Percentiles rank a stretch among this genome's conserved stretches.
Evolutionary conservation across 768 basidiomycete species (phyloP).

Genomic region (Trametes punicea): DNA sequence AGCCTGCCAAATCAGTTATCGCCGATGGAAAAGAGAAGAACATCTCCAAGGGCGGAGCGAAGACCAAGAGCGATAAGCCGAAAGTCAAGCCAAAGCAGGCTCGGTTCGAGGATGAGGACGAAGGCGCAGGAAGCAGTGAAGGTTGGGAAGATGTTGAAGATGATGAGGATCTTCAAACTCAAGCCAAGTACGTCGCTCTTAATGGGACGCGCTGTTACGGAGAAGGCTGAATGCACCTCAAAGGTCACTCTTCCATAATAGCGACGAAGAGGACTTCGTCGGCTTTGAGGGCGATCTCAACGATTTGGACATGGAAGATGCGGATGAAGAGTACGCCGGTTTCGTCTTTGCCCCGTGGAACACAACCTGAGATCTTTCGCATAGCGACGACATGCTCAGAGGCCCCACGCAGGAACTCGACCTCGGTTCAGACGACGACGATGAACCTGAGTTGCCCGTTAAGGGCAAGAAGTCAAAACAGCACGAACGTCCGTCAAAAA

Average conservation of each 20-base stretch:
- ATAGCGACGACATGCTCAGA: constrained; percentile 49
- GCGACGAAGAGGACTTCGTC: constrained; percentile 41
- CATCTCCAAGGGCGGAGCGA: constrained; percentile 8
- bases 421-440: constrained; percentile 60
- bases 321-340: constrained; percentile 39
- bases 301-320: constrained; percentile 44
- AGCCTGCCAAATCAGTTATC: constrained; percentile 8
- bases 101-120: constrained; percentile 30
- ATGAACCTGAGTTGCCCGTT: constrained; percentile 33
- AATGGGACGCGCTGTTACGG: background rate
- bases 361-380: background rate
- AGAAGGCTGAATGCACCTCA: background rate
- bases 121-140: constrained; percentile 35
- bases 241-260: constrained; percentile 47
- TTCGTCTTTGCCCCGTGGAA: background rate
- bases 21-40: constrained; percentile 21
- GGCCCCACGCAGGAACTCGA: constrained; percentile 59
- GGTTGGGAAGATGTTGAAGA: constrained; percentile 66
- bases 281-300: constrained; percentile 48
- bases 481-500: constrained; percentile 43
- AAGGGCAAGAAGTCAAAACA: constrained; percentile 55
- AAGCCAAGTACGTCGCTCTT: constrained; percentile 40
- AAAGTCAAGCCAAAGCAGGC: constrained; percentile 23
- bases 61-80: constrained; percentile 16
- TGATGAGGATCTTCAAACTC: constrained; percentile 40